Evolutionary conservation across 352 stramenopile genomes (phyloP).

Genomic region (Phytophthora cryptogea): DNA sequence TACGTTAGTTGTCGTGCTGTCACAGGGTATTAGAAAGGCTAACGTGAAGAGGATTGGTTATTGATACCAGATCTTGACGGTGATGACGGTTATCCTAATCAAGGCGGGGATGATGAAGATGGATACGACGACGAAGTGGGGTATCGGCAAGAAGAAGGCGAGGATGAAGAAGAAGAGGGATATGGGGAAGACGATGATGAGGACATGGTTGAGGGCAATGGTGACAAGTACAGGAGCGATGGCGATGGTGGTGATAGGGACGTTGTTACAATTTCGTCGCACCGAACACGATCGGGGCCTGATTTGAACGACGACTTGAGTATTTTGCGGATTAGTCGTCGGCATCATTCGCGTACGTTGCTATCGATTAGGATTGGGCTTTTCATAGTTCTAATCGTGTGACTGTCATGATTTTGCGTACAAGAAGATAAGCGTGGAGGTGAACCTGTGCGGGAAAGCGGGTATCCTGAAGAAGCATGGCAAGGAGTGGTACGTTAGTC

Average conservation of each 20-base stretch:
- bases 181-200: constrained; percentile 20
- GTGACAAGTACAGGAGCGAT: constrained; percentile 20
- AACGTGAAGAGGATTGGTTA: not conserved
- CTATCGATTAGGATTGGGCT: not conserved
- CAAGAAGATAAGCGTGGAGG: constrained; percentile 26
- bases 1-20: constrained; percentile 5
- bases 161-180: constrained; percentile 28
- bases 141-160: constrained; percentile 25
- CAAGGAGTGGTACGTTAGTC: constrained; percentile 58
- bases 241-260: constrained; percentile 12
- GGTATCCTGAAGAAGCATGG: constrained; percentile 60
- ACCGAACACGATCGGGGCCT: constrained; percentile 3
- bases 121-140: constrained; percentile 35
- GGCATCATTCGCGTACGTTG: constrained; percentile 53
- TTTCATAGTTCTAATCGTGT: not conserved
- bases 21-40: not conserved
- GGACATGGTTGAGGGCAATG: constrained; percentile 23
- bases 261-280: constrained; percentile 35
- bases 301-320: constrained; percentile 66
- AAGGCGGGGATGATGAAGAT: constrained; percentile 33
- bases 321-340: constrained; percentile 54
- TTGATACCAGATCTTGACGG: constrained; percentile 14
- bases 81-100: constrained; percentile 39
- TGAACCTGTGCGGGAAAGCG: constrained; percentile 30
- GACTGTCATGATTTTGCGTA: constrained; percentile 6